Base-by-base conservation (phyloP, 768 basidiomycete species). In the Boletus edulis region DNA sequence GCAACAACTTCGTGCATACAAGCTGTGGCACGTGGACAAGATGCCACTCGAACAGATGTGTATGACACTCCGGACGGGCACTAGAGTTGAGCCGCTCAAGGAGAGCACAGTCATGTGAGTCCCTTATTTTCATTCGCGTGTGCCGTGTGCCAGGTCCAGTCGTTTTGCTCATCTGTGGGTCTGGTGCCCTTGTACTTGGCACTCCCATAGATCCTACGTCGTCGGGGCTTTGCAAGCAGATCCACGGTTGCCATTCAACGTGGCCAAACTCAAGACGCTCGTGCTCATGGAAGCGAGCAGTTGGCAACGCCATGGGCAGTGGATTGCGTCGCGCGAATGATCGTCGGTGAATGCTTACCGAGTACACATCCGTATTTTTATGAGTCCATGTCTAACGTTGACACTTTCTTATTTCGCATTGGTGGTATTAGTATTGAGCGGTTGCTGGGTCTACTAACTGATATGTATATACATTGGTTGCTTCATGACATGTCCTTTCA, bases 91-190 rank as follows among this genome's bases (percentile, higher is more conserved):
- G 50, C 80, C 79, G 17, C 69, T 81, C 40, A 74, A 74, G 43
- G 70, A 74, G 49, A 71, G 75, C 44, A 78, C 79, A 2, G 79
- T 80, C 40, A 80, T 81, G 77, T 80, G 46, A 60, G 75, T 66
- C 7, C 13, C 27, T 27, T n/a, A 29, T 42, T 29, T 5, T 3
- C 37, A 24, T 37, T 22, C 27, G 35, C 22, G 9, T 10, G 37
- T 39, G n/a, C 34, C 34, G 34, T 35, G 34, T 14, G 34, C 4
- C 13, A 11, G 34, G 14, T 35, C 34, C 34, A 13, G 34, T 35
- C 34, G 14, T 35, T 13, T 11, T 35, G 14, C 34, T 35, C 34
- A 35, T 35, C 13, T 35, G 14, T 35, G 13, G 10, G 34, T 12
- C 34, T 34, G 34, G 34, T 35, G 14, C 14, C 34, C 3, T 35